Evolutionary conservation across 2,329 filamentous ascomycete genomes (phyloP).

Genomic region (Exophiala bonariae): DNA sequence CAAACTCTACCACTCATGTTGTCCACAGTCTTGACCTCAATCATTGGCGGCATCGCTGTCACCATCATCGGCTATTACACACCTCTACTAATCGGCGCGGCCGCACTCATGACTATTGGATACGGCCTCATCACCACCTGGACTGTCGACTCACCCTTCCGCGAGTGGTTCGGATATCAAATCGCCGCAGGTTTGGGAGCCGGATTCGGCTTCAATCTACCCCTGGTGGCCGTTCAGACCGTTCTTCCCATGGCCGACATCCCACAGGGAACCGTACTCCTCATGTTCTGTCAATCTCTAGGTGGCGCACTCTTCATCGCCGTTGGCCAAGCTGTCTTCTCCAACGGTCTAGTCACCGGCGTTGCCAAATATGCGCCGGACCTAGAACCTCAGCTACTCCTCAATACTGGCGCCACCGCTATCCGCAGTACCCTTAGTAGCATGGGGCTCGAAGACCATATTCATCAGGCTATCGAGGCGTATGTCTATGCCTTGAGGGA

Average conservation of each 20-base stretch:
- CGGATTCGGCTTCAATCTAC: constrained; percentile 31
- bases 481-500: constrained; percentile 30
- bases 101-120: constrained; percentile 24
- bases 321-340: constrained; percentile 66
- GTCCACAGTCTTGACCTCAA: constrained; percentile 33
- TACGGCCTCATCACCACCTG: constrained; percentile 29
- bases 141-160: constrained; percentile 22
- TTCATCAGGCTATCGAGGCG: constrained; percentile 30
- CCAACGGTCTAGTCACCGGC: constrained; percentile 59
- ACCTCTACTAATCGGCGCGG: constrained; percentile 30
- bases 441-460: constrained; percentile 31
- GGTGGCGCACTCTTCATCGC: constrained; percentile 66
- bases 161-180: constrained; percentile 33
- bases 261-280: constrained; percentile 32
- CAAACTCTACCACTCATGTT: constrained; percentile 40
- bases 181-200: constrained; percentile 30
- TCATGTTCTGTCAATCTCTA: constrained; percentile 63
- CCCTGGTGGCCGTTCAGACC: constrained; percentile 32
- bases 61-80: constrained; percentile 31
- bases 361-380: constrained; percentile 45
- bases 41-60: constrained; percentile 26
- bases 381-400: constrained; percentile 37
- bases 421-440: constrained; percentile 37
- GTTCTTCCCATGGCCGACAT: constrained; percentile 27
- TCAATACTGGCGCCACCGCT: constrained; percentile 44